A percentile compares a stretch with the other conserved stretches of the same genome.
These are phyloP conservation scores for Lachnellula willkommii DNA, from an alignment of 2,329 filamentous ascomycete species.

Conservation along the genomic window DNA sequence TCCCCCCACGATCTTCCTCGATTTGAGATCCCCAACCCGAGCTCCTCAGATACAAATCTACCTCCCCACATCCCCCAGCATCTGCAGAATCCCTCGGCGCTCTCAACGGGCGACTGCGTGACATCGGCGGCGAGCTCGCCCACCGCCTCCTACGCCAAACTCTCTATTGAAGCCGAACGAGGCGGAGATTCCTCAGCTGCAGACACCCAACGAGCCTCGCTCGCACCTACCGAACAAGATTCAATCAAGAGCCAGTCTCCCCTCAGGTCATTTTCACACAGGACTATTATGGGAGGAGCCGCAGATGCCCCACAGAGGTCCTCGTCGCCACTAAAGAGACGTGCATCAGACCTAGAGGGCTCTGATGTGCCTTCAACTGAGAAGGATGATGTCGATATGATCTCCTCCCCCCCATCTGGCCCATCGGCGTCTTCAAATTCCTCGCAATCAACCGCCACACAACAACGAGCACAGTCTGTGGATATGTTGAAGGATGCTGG, in stretches of 20 bases:
- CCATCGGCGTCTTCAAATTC: constrained; percentile 7
- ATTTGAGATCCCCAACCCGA: constrained; percentile 31
- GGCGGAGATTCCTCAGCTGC: constrained; percentile 31
- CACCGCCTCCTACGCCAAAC: constrained; percentile 51
- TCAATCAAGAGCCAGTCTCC: constrained; percentile 44
- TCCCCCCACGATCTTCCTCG: constrained; percentile 41
- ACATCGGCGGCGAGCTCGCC: constrained; percentile 55
- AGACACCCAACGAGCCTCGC: constrained; percentile 31
- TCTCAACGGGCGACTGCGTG: constrained; percentile 44
- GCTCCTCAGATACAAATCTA: constrained; percentile 34
- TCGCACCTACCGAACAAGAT: constrained; percentile 27
- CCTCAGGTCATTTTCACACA: constrained; percentile 40
- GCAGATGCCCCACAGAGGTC: constrained; percentile 54
- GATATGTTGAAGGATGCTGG: constrained; percentile 22
- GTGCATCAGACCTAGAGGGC: constrained; percentile 41
- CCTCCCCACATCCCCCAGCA: constrained; percentile 45
- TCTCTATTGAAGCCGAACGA: constrained; percentile 52
- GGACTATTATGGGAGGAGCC: constrained; percentile 56
- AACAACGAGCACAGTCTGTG: constrained; percentile 18
- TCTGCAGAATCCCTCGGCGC: constrained; percentile 37
- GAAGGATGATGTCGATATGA: constrained; percentile 33
- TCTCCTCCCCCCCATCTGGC: constrained; percentile 17
- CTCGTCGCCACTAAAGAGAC: constrained; percentile 59
- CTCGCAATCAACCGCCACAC: not conserved
- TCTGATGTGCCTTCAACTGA: constrained; percentile 21